Evolutionary conservation across 1,284 basidiomycete species (phyloP).

Genomic region (Cerioporus squamosus): DNA sequence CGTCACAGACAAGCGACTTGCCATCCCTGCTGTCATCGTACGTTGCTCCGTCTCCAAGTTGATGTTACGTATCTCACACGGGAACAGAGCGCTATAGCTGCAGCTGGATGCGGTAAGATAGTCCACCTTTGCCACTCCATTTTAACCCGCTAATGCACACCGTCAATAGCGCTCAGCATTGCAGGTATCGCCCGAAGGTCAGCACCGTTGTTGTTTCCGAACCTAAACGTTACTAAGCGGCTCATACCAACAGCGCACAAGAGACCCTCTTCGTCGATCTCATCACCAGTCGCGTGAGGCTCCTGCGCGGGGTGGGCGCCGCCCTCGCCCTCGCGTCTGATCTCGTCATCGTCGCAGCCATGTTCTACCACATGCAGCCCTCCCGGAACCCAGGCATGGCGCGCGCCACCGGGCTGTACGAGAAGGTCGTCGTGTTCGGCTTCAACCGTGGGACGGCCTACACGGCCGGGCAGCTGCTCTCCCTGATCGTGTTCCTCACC

Average conservation of each 20-base stretch:
- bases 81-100: background rate
- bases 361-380: conserved; percentile 35
- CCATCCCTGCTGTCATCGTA: conserved; percentile 22
- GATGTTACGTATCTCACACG: background rate
- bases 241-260: conserved; percentile 8
- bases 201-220: too few relatives aligned
- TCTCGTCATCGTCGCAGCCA: conserved; percentile 30
- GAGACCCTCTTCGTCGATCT: conserved; percentile 25
- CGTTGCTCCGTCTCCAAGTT: background rate
- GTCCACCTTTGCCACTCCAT: too few relatives aligned
- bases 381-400: conserved; percentile 32
- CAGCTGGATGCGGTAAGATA: conserved; percentile 16
- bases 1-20: conserved; percentile 21
- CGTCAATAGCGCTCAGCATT: conserved; percentile 36
- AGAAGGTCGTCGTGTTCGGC: conserved; percentile 25
- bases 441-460: conserved; percentile 39
- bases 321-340: conserved; percentile 27
- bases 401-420: conserved; percentile 16
- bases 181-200: conserved; percentile 21
- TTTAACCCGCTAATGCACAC: too few relatives aligned
- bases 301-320: conserved; percentile 25
- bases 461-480: conserved; percentile 31
- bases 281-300: conserved; percentile 22
- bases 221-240: conserved; percentile 12
- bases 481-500: conserved; percentile 29